These are phyloP conservation scores for Ajuga chamaepitys DNA, from an alignment of 257 asterid species.

Conservation along the genomic window DNA sequence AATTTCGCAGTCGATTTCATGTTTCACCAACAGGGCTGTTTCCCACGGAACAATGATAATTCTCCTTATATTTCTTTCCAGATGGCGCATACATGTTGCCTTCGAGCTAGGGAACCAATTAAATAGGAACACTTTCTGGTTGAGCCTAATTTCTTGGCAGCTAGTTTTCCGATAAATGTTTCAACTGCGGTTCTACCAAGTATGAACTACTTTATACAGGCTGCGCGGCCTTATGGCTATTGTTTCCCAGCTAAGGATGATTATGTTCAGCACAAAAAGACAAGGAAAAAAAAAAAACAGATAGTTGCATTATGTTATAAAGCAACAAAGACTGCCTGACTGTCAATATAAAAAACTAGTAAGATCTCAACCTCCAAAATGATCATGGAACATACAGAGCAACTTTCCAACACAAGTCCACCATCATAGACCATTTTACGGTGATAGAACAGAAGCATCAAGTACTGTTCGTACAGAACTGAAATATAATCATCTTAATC, in stretches of 20 bases:
- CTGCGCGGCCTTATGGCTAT: too few species aligned
- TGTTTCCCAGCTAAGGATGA: neutral
- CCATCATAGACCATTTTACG: too few species aligned
- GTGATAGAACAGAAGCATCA: neutral
- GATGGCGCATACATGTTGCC: too few species aligned
- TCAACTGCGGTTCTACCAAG: constrained; percentile 7
- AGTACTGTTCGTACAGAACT: neutral
- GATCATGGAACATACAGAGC: neutral
- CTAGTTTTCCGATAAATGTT: constrained; percentile 9
- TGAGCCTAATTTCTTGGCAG: constrained; percentile 14
- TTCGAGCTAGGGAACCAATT: constrained; percentile 11
- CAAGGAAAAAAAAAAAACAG: neutral
- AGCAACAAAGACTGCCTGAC: neutral
- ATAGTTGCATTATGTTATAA: neutral
- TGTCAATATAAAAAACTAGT: neutral
- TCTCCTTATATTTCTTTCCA: neutral
- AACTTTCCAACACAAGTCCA: neutral
- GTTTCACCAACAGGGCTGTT: too few species aligned
- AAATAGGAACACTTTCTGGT: constrained; percentile 16
- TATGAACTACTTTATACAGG: constrained; percentile 1
- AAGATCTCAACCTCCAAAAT: neutral
- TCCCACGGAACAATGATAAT: neutral
- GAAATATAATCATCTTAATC: neutral
- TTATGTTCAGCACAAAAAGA: neutral
- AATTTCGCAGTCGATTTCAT: too few species aligned